A percentile compares a stretch with the other conserved stretches of the same genome.
Conservation (phyloP, 2,329 filamentous ascomycete genomes). For the Aschersonia sp. region DNA sequence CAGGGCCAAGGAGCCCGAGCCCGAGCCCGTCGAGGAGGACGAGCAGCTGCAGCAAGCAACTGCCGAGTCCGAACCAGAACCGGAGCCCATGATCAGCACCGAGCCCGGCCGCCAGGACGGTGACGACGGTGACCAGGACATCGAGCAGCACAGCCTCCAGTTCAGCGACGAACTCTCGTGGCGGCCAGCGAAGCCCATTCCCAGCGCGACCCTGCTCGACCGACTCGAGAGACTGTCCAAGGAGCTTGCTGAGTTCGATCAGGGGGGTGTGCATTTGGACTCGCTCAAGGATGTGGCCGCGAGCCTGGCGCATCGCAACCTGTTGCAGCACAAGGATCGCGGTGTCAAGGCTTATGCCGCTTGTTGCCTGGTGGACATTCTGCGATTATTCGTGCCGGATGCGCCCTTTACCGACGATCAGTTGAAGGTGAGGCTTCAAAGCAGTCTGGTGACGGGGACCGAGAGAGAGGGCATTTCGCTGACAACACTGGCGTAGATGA, state of each 20-base stretch:
- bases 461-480: too few species aligned
- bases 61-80: slow-evolving; percentile 7
- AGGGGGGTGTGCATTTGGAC: slow-evolving; percentile 71
- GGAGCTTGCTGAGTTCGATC: slow-evolving; percentile 74
- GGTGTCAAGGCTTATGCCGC: slow-evolving; percentile 83
- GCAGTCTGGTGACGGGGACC: too few species aligned
- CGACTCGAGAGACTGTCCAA: slow-evolving; percentile 68
- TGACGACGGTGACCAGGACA: slow-evolving; percentile 4
- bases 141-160: slow-evolving; percentile 32
- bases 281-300: slow-evolving; percentile 75
- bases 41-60: slow-evolving; percentile 6
- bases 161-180: slow-evolving; percentile 84
- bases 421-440: slow-evolving; percentile 50
- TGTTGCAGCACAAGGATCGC: slow-evolving; percentile 82
- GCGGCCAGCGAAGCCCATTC: slow-evolving; percentile 80
- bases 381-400: slow-evolving; percentile 84
- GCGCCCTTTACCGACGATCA: slow-evolving; percentile 85
- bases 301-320: slow-evolving; percentile 66
- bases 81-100: slow-evolving; percentile 1
- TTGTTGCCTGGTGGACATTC: slow-evolving; percentile 82
- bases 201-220: slow-evolving; percentile 65
- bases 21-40: slow-evolving; percentile 14
- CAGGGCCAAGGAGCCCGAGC: slow-evolving; percentile 15
- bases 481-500: slow-evolving; percentile 44
- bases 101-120: slow-evolving; percentile 2